Evolutionary conservation across 352 stramenopile genomes (phyloP), one percentile per base, ranked within the genome.

Genomic region (Nothophytophthora sp.): DNA sequence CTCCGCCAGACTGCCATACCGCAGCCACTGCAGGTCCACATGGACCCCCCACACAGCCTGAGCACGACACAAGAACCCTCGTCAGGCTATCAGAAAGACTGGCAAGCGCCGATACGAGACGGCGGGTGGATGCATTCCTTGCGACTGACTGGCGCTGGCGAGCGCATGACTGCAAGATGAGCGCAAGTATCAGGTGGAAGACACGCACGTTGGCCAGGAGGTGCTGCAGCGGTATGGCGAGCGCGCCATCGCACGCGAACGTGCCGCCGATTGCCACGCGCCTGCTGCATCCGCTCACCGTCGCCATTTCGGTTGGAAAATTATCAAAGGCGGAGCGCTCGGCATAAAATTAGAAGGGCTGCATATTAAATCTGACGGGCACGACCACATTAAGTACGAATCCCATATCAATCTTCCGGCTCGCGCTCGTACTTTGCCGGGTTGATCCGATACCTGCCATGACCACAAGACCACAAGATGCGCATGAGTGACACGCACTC

Each of bases 391-490:
- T 67, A 66, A 69, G 63, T 69, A 32, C 53, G 48, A 69, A 35
- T 19, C 29, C 33, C 32, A 51, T 60, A 48, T 70, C 37, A 81
- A 23, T 81, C 70, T n/a, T 76, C 67, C 3, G 39, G 39, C n/a
- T 73, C 66, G n/a, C 64, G 61, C 8, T 86, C 69, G 53, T 91
- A 91, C 55, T 91, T 91, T 57, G 55, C 62, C 15, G 75, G 75
- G 39, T 89, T 71, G 16, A 91, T 87, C 53, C 81, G 81, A 63
- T 89, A 91, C 81, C 81, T 91, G 40, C 27, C 53, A 30, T 18
- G 41, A 35, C 29, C 13, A 30, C 25, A 58, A 8, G 1, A 36
- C 13, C 28, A 36, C 2, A 50, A 10, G 22, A 27, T 10, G 57
- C 5, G 9, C 16, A 16, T 40, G 27, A 58, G 28, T 42, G 10